Conservation (phyloP, 768 basidiomycete species). For the Podaxis mareebaensis region DNA sequence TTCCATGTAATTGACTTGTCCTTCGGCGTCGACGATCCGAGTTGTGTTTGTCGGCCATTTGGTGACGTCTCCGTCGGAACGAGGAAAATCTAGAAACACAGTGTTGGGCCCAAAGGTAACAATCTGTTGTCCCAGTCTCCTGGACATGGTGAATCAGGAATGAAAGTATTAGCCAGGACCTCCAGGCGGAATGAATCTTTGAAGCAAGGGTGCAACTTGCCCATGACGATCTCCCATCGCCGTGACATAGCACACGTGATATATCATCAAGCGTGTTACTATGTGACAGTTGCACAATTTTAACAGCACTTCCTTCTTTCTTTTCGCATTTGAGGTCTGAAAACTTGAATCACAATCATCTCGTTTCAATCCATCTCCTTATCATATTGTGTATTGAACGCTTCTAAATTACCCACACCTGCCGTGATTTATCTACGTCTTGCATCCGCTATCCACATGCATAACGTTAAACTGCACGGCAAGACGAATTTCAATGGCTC, state of each 20-base stretch:
- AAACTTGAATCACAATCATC: neutral
- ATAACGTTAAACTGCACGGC: constrained; percentile 22
- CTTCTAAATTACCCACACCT: neutral
- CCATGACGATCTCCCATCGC: neutral
- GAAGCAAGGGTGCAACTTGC: neutral
- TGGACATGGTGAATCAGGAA: constrained; percentile 24
- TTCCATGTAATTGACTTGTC: constrained; percentile 74
- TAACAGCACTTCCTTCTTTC: neutral
- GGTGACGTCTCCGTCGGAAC: constrained; percentile 56
- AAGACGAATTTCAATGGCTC: constrained; percentile 10
- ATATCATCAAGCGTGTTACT: neutral
- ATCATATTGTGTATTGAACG: neutral
- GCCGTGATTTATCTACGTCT: constrained; percentile 23
- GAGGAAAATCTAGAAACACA: constrained; percentile 55
- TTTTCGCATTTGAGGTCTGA: neutral
- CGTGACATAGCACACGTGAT: neutral
- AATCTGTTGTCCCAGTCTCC: constrained; percentile 28
- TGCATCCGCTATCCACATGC: constrained; percentile 18
- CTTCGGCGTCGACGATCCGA: constrained; percentile 53
- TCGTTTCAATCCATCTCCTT: neutral
- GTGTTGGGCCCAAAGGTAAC: constrained; percentile 50
- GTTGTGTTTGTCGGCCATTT: constrained; percentile 62
- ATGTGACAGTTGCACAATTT: neutral
- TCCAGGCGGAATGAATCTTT: neutral
- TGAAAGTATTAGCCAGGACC: neutral